Conservation (phyloP, 441 rosid species). For the Euphorbia schlechtendalii region DNA sequence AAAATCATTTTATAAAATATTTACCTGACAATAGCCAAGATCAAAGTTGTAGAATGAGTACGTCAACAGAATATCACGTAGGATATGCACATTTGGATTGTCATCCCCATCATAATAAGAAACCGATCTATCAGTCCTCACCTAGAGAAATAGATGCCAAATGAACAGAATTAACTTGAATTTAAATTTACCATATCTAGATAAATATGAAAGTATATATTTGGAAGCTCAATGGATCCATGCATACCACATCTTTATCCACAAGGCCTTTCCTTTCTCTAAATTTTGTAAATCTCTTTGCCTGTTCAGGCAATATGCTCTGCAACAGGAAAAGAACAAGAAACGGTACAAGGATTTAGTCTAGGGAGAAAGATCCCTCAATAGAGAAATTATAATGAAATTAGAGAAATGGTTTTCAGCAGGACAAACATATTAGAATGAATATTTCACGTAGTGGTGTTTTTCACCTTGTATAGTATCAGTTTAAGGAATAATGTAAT, state of each 20-base stretch:
- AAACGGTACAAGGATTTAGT: constrained; percentile 16
- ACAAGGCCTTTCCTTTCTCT: constrained; percentile 91
- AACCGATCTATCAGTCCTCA: constrained; percentile 86
- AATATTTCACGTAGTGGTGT: background rate
- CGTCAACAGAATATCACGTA: constrained; percentile 81
- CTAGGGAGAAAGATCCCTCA: constrained; percentile 13
- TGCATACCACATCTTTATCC: constrained; percentile 94
- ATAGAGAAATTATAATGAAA: background rate
- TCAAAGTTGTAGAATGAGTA: constrained; percentile 97
- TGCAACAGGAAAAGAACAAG: constrained; percentile 27
- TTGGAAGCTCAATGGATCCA: constrained; percentile 16
- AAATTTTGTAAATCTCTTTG: constrained; percentile 85
- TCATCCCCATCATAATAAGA: constrained; percentile 88
- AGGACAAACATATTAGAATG: background rate
- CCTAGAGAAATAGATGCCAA: constrained; percentile 40
- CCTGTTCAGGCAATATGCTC: constrained; percentile 88
- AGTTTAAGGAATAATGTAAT: constrained; percentile 5
- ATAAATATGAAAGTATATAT: constrained; percentile 13
- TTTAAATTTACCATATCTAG: constrained; percentile 3
- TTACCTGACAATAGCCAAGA: constrained; percentile 99
- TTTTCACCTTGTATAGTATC: background rate
- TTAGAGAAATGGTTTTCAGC: no score
- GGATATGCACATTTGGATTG: constrained; percentile 67
- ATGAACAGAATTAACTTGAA: constrained; percentile 1
- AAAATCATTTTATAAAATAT: background rate